These are phyloP conservation scores for Symbiodinium natans DNA, from an alignment of 73 alveolate genomes.

Conservation along the genomic window DNA sequence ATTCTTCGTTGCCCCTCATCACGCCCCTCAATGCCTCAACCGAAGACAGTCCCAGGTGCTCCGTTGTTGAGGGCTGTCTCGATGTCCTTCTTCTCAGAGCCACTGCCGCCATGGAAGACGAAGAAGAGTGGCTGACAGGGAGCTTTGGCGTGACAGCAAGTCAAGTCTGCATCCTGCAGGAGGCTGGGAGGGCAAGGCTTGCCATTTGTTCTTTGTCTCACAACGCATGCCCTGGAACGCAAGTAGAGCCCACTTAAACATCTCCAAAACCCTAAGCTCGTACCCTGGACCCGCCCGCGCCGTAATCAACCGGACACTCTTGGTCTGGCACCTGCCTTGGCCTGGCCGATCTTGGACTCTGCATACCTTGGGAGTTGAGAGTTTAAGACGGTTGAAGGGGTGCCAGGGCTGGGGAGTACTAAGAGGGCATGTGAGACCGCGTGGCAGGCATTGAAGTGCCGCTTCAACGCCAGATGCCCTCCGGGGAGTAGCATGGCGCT, in stretches of 20 bases:
- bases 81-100: conserved; percentile 83
- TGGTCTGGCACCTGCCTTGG: not conserved
- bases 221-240: too few relatives aligned
- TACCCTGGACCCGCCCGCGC: too few relatives aligned
- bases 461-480: too few relatives aligned
- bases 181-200: not conserved
- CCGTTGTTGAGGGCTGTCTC: conserved; percentile 69
- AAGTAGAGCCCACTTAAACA: not conserved
- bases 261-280: not conserved
- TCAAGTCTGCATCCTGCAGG: not conserved
- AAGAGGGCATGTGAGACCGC: too few relatives aligned
- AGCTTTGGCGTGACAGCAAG: not conserved
- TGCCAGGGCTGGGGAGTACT: too few relatives aligned
- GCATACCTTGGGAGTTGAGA: conserved; percentile 21
- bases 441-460: too few relatives aligned
- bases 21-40: too few relatives aligned
- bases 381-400: too few relatives aligned
- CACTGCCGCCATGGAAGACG: conserved; percentile 92
- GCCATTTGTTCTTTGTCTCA: too few relatives aligned
- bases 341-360: conserved; percentile 34
- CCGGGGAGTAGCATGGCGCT: too few relatives aligned
- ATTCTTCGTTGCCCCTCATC: too few relatives aligned
- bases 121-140: conserved; percentile 67
- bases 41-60: not conserved
- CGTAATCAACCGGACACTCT: too few relatives aligned